A percentile compares a stretch with the other conserved stretches of the same genome.
phyloP scores from a whole-genome alignment of 768 basidiomycete genomes.

The Astraeus odoratus region DNA sequence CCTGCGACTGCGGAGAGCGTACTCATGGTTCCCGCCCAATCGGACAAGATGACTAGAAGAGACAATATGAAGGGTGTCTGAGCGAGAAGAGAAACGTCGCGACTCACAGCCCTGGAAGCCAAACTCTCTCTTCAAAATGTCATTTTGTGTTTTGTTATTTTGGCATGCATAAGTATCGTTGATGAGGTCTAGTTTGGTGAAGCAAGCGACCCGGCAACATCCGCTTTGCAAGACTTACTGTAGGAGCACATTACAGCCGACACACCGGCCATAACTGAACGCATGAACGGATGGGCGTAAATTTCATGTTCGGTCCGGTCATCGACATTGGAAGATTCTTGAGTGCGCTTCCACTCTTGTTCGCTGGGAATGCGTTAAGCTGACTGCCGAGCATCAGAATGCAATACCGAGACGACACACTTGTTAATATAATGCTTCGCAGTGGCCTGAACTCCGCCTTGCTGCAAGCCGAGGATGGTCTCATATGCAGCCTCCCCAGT shows the following conservation, averaged over 20 bases:
- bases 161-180: conserved; percentile 61
- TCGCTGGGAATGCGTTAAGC: conserved; percentile 18
- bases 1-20: conserved; percentile 50
- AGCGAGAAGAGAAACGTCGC: neutral
- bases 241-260: conserved; percentile 65
- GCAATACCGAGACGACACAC: conserved; percentile 25
- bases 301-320: conserved; percentile 48
- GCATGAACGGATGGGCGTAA: conserved; percentile 50
- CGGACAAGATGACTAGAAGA: conserved; percentile 42
- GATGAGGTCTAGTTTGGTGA: conserved; percentile 37
- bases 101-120: conserved; percentile 57
- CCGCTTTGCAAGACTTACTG: conserved; percentile 27
- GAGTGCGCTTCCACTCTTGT: conserved; percentile 30
- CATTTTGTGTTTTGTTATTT: conserved; percentile 51
- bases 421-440: conserved; percentile 81
- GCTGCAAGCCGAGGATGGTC: conserved; percentile 78
- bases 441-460: conserved; percentile 77
- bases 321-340: conserved; percentile 32
- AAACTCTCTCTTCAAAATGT: conserved; percentile 57
- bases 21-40: conserved; percentile 55
- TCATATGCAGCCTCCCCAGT: conserved; percentile 70
- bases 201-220: conserved; percentile 4
- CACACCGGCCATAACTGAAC: conserved; percentile 58
- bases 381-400: neutral
- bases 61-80: neutral